A percentile compares a stretch with the other conserved stretches of the same genome.
Conservation (phyloP, 371 early-diverging fungal genomes). For the Mucor piriformis region DNA sequence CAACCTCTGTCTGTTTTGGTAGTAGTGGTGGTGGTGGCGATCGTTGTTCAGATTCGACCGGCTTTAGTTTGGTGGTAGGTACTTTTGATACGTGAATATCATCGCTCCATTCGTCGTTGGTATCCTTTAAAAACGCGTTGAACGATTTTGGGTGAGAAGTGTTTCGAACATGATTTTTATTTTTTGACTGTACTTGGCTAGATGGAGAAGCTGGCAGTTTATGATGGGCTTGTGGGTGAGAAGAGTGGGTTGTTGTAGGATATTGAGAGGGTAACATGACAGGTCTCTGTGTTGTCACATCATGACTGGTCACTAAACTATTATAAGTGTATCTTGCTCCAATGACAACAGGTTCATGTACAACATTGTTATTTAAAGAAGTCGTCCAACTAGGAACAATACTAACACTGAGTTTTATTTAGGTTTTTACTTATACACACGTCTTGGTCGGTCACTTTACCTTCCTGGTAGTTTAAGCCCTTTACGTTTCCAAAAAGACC, state of each 20-base stretch:
- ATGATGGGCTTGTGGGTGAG: constrained; percentile 6
- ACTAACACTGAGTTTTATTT: constrained; percentile 30
- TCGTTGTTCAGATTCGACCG: constrained; percentile 11
- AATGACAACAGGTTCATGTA: constrained; percentile 19
- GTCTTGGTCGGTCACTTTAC: constrained; percentile 23
- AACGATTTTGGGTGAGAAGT: constrained; percentile 50
- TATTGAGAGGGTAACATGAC: constrained; percentile 23
- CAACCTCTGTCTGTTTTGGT: constrained; percentile 15
- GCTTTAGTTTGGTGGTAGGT: background rate
- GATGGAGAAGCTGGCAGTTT: background rate
- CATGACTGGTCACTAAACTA: constrained; percentile 34
- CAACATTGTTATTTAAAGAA: background rate
- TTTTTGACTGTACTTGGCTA: constrained; percentile 2
- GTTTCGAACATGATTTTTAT: constrained; percentile 26
- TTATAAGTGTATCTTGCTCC: constrained; percentile 53
- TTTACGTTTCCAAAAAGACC: constrained; percentile 53
- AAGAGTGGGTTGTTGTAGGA: no score
- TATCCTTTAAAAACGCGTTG: constrained; percentile 51
- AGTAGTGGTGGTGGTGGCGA: no score
- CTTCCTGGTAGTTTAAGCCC: constrained; percentile 52
- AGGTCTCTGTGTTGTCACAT: background rate
- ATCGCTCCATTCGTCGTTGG: constrained; percentile 60
- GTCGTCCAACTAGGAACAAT: constrained; percentile 28
- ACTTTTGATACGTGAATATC: constrained; percentile 37
- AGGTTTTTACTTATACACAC: background rate